Evolutionary conservation across 192 early-diverging fungal species (phyloP).

Genomic region (Pecoramyces ruminantium): DNA sequence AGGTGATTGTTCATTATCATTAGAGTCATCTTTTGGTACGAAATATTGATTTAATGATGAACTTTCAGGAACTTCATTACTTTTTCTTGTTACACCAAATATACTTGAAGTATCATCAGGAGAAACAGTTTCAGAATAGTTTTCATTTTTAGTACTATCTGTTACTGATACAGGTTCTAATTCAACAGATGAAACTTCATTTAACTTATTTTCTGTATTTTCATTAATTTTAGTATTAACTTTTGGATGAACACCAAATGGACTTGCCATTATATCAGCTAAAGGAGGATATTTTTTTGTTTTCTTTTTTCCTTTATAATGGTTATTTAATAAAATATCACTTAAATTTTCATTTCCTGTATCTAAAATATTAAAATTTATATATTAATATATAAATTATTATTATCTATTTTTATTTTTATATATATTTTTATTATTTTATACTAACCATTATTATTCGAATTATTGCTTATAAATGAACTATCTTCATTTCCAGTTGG

Average conservation of each 20-base stretch:
- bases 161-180: neutral
- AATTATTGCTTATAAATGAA: too few relatives aligned
- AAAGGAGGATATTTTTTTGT: neutral
- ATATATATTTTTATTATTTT: too few relatives aligned
- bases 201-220: neutral
- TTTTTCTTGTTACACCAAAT: neutral
- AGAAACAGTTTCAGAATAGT: neutral
- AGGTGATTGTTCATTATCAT: neutral
- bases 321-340: neutral
- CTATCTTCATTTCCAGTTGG: neutral
- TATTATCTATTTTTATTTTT: too few relatives aligned
- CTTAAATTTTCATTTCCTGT: neutral
- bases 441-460: too few relatives aligned
- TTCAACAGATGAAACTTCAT: neutral
- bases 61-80: neutral
- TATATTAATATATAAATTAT: too few relatives aligned
- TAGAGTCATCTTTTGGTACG: neutral
- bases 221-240: neutral
- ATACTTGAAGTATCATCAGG: neutral
- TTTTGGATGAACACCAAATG: neutral
- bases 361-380: neutral
- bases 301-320: neutral
- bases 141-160: neutral
- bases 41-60: neutral
- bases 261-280: neutral